Base-by-base conservation (phyloP, 257 asterid species). In the Phtheirospermum japonicum region DNA sequence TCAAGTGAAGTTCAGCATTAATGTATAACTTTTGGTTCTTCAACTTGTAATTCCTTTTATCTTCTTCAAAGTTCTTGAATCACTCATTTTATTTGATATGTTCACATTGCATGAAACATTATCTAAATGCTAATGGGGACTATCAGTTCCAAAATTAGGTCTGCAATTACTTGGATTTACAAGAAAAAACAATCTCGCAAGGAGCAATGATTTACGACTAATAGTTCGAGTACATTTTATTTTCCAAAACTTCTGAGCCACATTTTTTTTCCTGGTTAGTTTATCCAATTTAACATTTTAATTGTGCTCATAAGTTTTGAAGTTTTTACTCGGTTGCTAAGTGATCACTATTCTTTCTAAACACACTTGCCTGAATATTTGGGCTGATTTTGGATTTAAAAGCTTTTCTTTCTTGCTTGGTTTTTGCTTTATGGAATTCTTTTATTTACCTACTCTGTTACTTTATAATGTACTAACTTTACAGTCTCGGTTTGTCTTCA, bases 401-500 rank as follows among this genome's bases (percentile, higher is more conserved):
- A 4, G n/a, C 11, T 20, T 53, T 64, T 50, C 37, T n/a, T 72
- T 55, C 33, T 54, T 11, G 13, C 58, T 39, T 62, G 16, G 40
- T 59, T 42, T 70, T 65, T 37, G 55, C 55, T 49, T 49, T 49
- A 19, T 49, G 55, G 30, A 4, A 19, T 18, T 45, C n/a, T 31
- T 0, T 9, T 13, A 19, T 31, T 49, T 13, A 19, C 28, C 28
- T 14, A 48, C 32, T 42, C 13, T 57, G 34, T 62, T 16, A 9
- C 43, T 9, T 18, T 49, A 19, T 56, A 33, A 9, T 28, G 6
- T 59, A 33, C 0, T 71, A 52, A 71, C 46, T 59, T 65, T 52
- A 57, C 12, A 7, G 23, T 75, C 63, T 33, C 20, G 20, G 16
- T 48, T 20, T 82, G 66, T 63, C 69, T 67, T 67, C 88, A 93